Percentiles rank a stretch among this genome's conserved stretches.
Evolutionary conservation across 345 rosid genomes (phyloP).

Genomic region (Rhodamnia argentea): DNA sequence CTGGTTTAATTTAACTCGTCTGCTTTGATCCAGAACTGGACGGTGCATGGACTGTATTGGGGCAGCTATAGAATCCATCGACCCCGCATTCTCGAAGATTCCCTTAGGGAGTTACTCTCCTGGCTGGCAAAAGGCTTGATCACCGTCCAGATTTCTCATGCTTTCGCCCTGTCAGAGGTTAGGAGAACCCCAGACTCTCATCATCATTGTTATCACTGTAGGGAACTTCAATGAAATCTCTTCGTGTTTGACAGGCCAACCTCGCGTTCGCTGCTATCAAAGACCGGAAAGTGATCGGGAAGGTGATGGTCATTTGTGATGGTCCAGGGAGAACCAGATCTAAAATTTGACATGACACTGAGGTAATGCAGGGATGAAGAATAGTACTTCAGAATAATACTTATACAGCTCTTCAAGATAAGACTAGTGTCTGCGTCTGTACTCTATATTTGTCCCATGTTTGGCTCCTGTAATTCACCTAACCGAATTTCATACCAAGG

Average conservation of each 20-base stretch:
- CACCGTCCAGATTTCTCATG: constrained; percentile 63
- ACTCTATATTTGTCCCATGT: neutral
- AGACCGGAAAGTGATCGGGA: constrained; percentile 85
- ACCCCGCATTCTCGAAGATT: constrained; percentile 58
- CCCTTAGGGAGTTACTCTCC: constrained; percentile 63
- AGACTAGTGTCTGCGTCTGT: neutral
- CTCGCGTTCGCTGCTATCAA: constrained; percentile 72
- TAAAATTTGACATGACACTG: constrained; percentile 22
- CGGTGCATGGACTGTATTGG: constrained; percentile 95
- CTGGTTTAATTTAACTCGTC: neutral
- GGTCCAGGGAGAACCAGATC: constrained; percentile 26
- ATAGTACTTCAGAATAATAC: neutral
- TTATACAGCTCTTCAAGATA: neutral
- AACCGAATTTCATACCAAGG: neutral
- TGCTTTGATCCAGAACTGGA: constrained; percentile 74
- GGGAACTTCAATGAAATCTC: neutral
- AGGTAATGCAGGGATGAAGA: neutral
- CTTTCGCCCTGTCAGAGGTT: constrained; percentile 63
- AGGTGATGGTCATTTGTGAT: constrained; percentile 64
- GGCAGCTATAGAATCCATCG: constrained; percentile 66
- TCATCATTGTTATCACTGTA: neutral
- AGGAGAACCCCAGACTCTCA: constrained; percentile 2
- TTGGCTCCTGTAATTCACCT: neutral
- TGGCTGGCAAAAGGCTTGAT: constrained; percentile 69
- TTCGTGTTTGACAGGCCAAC: constrained; percentile 48